A percentile compares a stretch with the other conserved stretches of the same genome.
Evolutionary conservation across 495 filamentous ascomycete species (phyloP).

Genomic region (Tuber melanosporum): DNA sequence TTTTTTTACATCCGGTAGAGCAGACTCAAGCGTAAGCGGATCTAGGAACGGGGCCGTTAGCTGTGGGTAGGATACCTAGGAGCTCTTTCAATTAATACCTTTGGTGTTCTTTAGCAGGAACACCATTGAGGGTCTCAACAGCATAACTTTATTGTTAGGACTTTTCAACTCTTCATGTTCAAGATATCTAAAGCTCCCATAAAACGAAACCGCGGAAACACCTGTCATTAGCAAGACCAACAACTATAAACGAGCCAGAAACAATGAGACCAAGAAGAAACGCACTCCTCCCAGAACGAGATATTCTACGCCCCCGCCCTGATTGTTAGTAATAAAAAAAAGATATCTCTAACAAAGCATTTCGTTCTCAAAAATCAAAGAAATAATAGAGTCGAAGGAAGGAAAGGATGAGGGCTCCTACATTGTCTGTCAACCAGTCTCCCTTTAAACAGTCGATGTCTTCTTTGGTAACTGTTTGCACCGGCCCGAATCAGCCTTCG

Average conservation of each 20-base stretch:
- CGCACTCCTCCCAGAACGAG: slow-evolving; percentile 96
- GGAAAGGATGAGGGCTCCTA: slow-evolving; percentile 46
- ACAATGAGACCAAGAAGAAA: slow-evolving; percentile 20
- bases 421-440: slow-evolving; percentile 98
- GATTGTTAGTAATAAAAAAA: slow-evolving; percentile 10
- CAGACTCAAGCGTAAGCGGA: slow-evolving; percentile 61
- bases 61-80: not conserved
- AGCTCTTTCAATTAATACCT: slow-evolving; percentile 13
- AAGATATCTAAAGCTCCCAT: slow-evolving; percentile 57
- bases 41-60: slow-evolving; percentile 46
- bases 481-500: slow-evolving; percentile 14
- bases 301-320: slow-evolving; percentile 56
- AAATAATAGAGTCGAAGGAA: slow-evolving; percentile 5
- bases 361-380: not conserved
- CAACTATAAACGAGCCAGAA: slow-evolving; percentile 6
- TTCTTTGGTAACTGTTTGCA: slow-evolving; percentile 65
- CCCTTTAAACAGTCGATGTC: slow-evolving; percentile 80
- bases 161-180: slow-evolving; percentile 76
- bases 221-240: slow-evolving; percentile 16
- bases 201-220: slow-evolving; percentile 1
- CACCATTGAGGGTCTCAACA: slow-evolving; percentile 87
- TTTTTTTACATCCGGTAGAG: slow-evolving; percentile 69
- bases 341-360: not conserved
- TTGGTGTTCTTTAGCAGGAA: slow-evolving; percentile 81
- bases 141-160: slow-evolving; percentile 74